A percentile compares a stretch with the other conserved stretches of the same genome.
phyloP scores from a whole-genome alignment of 1,284 basidiomycete species.

The Pseudozyma flocculosa region DNA sequence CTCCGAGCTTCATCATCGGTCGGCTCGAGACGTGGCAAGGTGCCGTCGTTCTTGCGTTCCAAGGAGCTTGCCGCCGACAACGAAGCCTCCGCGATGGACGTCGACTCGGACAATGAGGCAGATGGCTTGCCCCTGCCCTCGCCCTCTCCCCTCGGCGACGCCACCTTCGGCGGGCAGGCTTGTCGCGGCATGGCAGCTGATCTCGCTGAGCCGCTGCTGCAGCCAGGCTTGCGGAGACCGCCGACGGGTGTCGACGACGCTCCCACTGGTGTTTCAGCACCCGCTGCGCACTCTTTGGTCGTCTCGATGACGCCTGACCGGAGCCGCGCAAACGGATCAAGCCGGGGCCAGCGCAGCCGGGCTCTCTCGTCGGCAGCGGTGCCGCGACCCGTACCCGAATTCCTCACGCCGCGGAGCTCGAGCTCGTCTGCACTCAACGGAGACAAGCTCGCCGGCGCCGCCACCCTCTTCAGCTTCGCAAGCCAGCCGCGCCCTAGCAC shows the following conservation, averaged over 20 bases:
- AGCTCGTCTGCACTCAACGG: conserved; percentile 32
- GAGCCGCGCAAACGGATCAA: background rate
- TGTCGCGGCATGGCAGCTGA: conserved; percentile 11
- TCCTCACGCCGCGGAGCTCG: conserved; percentile 36
- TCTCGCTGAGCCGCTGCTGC: conserved; percentile 20
- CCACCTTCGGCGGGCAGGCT: conserved; percentile 13
- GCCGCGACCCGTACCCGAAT: conserved; percentile 27
- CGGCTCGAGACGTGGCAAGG: background rate
- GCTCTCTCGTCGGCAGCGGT: conserved; percentile 34
- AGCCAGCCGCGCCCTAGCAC: conserved; percentile 30
- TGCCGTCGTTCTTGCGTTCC: background rate
- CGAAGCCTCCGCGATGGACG: conserved; percentile 30
- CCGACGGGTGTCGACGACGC: background rate
- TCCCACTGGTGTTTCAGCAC: background rate
- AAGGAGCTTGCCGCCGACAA: background rate
- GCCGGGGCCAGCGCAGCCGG: conserved; percentile 1
- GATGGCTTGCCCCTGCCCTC: conserved; percentile 28
- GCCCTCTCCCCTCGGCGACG: conserved; percentile 35
- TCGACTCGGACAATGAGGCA: conserved; percentile 28
- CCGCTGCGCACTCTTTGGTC: background rate
- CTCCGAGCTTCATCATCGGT: background rate
- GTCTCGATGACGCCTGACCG: background rate
- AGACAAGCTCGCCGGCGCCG: conserved; percentile 31
- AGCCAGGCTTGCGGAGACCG: conserved; percentile 13
- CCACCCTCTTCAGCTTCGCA: conserved; percentile 42